Evolutionary conservation across 2,329 filamentous ascomycete genomes (phyloP).

Genomic region (Colletotrichum sp.): DNA sequence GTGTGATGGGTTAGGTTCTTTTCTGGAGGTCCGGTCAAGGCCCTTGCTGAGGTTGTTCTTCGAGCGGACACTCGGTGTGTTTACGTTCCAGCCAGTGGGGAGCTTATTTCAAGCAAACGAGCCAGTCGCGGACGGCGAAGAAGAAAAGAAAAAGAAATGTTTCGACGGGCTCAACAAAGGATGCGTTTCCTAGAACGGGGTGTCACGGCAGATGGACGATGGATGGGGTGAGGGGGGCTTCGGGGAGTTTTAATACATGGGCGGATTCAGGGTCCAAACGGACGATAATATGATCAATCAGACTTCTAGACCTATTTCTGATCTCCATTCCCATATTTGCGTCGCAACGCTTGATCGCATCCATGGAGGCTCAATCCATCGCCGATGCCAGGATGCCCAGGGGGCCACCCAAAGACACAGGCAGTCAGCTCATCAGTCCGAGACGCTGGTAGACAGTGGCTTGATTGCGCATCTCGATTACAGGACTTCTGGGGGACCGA

Average conservation of each 20-base stretch:
- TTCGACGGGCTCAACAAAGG: neutral
- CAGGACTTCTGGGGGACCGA: neutral
- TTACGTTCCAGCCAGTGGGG: conserved; percentile 1
- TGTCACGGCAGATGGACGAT: neutral
- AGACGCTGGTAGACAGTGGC: conserved; percentile 15
- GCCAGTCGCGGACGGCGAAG: neutral
- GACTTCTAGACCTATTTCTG: neutral
- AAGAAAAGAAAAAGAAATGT: neutral
- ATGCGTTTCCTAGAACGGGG: neutral
- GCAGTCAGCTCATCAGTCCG: conserved; percentile 15
- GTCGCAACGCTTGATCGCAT: neutral
- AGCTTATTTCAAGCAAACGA: neutral
- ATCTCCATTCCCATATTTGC: neutral
- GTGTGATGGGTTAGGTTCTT: neutral
- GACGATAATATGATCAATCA: neutral
- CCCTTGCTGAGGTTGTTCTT: neutral
- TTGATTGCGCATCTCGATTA: conserved; percentile 15
- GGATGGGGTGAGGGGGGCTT: neutral
- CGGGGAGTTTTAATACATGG: conserved; percentile 8
- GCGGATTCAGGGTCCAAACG: conserved; percentile 14
- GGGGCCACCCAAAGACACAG: neutral
- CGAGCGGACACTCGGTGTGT: neutral
- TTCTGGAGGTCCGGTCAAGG: neutral
- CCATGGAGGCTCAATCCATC: neutral
- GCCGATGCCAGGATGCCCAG: neutral